Evolutionary conservation across 495 filamentous ascomycete species (phyloP).

Genomic region (Thermochaetoides thermophila): DNA sequence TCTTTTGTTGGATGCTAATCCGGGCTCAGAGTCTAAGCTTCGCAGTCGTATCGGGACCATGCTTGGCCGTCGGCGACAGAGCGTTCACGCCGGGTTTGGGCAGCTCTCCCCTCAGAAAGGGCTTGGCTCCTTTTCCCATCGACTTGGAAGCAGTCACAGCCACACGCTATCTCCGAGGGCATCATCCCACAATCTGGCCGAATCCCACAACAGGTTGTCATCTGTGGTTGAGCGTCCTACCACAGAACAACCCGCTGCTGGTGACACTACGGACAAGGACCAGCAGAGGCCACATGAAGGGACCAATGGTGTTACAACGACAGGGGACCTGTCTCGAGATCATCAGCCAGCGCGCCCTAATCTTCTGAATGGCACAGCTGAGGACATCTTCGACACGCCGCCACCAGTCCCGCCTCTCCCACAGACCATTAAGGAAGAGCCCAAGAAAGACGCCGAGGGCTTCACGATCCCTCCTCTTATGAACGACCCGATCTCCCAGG

Average conservation of each 20-base stretch:
- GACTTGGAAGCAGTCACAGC: conserved; percentile 34
- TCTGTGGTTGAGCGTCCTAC: conserved; percentile 36
- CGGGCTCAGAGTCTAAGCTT: conserved; percentile 28
- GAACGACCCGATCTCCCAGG: conserved; percentile 71
- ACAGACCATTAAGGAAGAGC: conserved; percentile 22
- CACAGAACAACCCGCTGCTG: conserved; percentile 12
- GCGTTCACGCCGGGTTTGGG: conserved; percentile 38
- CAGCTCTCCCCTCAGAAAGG: conserved; percentile 30
- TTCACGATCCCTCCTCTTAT: conserved; percentile 53
- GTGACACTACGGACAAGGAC: conserved; percentile 14
- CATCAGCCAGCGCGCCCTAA: conserved; percentile 11
- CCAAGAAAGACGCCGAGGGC: conserved; percentile 42
- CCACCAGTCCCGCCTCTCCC: conserved; percentile 33
- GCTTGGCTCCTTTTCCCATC: conserved; percentile 37
- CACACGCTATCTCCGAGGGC: conserved; percentile 33
- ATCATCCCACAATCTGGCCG: conserved; percentile 40
- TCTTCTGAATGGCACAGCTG: conserved; percentile 24
- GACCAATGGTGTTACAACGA: conserved; percentile 24
- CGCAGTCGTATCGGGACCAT: conserved; percentile 69
- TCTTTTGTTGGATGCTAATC: conserved; percentile 1
- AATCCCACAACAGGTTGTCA: conserved; percentile 34
- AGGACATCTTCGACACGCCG: conserved; percentile 30
- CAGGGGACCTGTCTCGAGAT: conserved; percentile 20
- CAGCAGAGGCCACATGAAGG: conserved; percentile 26
- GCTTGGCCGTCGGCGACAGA: conserved; percentile 50